phyloP scores from a whole-genome alignment of 2,329 filamentous ascomycete species.

The Periconia sp. region DNA sequence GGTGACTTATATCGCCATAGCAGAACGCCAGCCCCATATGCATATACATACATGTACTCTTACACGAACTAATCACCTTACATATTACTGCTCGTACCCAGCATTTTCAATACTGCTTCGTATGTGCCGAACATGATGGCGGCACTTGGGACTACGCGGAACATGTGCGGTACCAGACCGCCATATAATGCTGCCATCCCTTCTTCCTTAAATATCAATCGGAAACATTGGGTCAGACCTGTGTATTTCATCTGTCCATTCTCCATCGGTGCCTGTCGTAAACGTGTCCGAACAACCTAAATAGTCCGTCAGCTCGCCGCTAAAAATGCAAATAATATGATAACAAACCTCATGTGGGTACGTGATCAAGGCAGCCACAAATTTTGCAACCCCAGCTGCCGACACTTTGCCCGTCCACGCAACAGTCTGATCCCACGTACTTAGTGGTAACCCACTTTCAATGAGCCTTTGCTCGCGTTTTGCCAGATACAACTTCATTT shows the following conservation, averaged over 20 bases:
- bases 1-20: neutral
- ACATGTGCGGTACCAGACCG: conserved; percentile 85
- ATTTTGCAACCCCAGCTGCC: conserved; percentile 81
- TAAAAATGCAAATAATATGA: neutral
- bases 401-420: conserved; percentile 77
- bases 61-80: conserved; percentile 8
- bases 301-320: neutral
- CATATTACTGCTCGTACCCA: conserved; percentile 48
- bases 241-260: conserved; percentile 80
- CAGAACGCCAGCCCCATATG: no score
- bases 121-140: conserved; percentile 97
- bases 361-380: conserved; percentile 79
- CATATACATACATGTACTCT: neutral
- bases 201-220: conserved; percentile 83
- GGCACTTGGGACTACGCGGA: conserved; percentile 87
- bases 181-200: conserved; percentile 85
- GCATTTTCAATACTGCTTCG: conserved; percentile 51
- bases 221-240: conserved; percentile 85
- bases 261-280: conserved; percentile 79
- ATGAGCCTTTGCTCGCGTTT: conserved; percentile 60
- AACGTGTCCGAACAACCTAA: conserved; percentile 76
- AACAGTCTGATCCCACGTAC: conserved; percentile 71
- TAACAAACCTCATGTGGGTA: conserved; percentile 84
- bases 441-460: conserved; percentile 64
- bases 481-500: conserved; percentile 77